Evolutionary conservation across 176 grass and related monocot species (phyloP).

Genomic region (Carex kokanica): DNA sequence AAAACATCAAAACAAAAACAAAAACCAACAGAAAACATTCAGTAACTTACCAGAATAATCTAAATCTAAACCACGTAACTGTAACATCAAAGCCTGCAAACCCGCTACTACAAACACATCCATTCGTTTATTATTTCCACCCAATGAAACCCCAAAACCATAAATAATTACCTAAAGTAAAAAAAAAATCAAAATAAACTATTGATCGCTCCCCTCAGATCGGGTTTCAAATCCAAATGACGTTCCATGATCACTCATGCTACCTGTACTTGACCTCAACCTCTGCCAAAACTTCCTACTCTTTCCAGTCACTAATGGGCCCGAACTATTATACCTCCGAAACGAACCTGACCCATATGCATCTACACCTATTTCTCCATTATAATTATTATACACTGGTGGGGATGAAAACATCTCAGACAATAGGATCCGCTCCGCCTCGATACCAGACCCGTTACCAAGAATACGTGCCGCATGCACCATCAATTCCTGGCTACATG

Average conservation of each 20-base stretch:
- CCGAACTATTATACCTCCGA: conserved; percentile 67
- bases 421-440: conserved; percentile 76
- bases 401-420: conserved; percentile 67
- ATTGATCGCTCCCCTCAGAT: conserved; percentile 40
- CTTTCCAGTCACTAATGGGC: conserved; percentile 57
- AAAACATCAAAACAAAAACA: background rate
- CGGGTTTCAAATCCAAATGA: conserved; percentile 53
- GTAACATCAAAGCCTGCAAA: conserved; percentile 30
- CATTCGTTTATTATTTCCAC: conserved; percentile 38
- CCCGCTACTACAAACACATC: conserved; percentile 27
- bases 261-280: conserved; percentile 61
- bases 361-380: conserved; percentile 13
- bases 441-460: conserved; percentile 41
- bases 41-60: conserved; percentile 30
- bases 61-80: conserved; percentile 21
- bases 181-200: conserved; percentile 14
- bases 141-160: conserved; percentile 4
- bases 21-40: conserved; percentile 1
- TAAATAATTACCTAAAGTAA: conserved; percentile 31
- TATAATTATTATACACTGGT: conserved; percentile 40
- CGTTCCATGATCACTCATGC: conserved; percentile 73
- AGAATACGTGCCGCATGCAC: conserved; percentile 24
- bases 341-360: conserved; percentile 45
- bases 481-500: conserved; percentile 53
- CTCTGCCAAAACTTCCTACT: conserved; percentile 79